Conservation (phyloP, 139 green algal genomes). For the Chlorella sp. region DNA sequence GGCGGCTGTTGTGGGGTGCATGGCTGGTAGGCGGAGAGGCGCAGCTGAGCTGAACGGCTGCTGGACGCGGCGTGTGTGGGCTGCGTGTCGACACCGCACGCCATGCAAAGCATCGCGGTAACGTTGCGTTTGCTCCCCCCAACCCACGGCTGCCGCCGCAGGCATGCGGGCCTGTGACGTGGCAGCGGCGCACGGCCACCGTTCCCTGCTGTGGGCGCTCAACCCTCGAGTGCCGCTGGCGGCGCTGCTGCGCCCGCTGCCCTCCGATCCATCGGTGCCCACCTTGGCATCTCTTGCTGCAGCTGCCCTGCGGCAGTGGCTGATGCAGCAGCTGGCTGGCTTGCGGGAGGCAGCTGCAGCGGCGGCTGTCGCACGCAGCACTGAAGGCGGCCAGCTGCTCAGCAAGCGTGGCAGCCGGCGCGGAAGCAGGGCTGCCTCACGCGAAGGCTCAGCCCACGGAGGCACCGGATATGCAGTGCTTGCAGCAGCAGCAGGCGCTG, state of each 20-base stretch:
- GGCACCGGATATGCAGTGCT: background rate
- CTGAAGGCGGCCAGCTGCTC: no score
- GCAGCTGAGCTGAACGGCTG: no score
- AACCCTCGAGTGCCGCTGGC: conserved; percentile 22
- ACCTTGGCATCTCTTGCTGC: background rate
- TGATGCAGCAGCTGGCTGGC: background rate
- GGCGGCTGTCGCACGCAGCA: background rate
- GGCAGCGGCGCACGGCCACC: background rate
- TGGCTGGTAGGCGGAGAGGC: no score
- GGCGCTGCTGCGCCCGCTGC: background rate
- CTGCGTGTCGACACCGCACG: no score
- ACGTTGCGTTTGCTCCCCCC: no score
- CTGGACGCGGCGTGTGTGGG: no score
- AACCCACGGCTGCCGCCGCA: no score
- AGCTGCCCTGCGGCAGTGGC: background rate
- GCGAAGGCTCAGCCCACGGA: background rate
- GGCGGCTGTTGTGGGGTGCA: no score
- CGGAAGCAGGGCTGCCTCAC: background rate
- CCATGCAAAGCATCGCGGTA: no score
- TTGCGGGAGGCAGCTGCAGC: background rate
- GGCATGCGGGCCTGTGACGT: conserved; percentile 10
- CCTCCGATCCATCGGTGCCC: background rate
- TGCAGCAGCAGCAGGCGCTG: background rate
- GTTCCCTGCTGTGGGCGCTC: conserved; percentile 25
- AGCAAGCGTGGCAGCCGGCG: background rate